A percentile compares a stretch with the other conserved stretches of the same genome.
Evolutionary conservation across 208 protist species (phyloP).

Genomic region (Tritrichomonas musculus): DNA sequence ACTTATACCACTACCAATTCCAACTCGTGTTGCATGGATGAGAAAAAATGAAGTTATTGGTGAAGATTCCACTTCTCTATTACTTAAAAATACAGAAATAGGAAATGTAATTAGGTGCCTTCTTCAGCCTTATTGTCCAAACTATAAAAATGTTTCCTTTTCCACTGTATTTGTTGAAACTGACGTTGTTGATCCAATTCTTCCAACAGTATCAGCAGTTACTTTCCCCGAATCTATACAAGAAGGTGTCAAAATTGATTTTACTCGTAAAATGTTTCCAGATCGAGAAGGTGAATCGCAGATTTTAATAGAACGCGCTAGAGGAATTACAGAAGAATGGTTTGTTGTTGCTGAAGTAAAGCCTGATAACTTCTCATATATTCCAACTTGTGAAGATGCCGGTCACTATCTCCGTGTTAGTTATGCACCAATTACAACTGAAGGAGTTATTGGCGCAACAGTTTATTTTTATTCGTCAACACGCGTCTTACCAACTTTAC

Average conservation of each 20-base stretch:
- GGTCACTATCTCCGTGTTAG: background rate
- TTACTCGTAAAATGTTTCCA: background rate
- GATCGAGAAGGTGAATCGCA: background rate
- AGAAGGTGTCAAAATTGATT: background rate
- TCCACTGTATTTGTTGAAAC: background rate
- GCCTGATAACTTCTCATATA: background rate
- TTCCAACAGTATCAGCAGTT: background rate
- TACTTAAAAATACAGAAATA: background rate
- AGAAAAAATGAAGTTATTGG: background rate
- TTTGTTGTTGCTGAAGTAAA: background rate
- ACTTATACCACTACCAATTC: background rate
- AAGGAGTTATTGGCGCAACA: background rate
- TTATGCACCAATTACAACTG: background rate
- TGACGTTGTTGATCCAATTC: background rate
- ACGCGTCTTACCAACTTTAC: background rate
- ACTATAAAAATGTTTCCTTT: background rate
- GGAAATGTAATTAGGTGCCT: background rate
- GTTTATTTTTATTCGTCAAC: background rate
- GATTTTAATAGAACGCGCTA: background rate
- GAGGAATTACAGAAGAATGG: background rate
- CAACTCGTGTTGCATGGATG: background rate
- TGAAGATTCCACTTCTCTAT: background rate
- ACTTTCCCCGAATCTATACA: background rate
- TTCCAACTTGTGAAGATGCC: background rate
- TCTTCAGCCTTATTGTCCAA: background rate